A percentile compares a stretch with the other conserved stretches of the same genome.
Evolutionary conservation across 352 stramenopile species (phyloP).

Genomic region (Phytophthora tentaculata): DNA sequence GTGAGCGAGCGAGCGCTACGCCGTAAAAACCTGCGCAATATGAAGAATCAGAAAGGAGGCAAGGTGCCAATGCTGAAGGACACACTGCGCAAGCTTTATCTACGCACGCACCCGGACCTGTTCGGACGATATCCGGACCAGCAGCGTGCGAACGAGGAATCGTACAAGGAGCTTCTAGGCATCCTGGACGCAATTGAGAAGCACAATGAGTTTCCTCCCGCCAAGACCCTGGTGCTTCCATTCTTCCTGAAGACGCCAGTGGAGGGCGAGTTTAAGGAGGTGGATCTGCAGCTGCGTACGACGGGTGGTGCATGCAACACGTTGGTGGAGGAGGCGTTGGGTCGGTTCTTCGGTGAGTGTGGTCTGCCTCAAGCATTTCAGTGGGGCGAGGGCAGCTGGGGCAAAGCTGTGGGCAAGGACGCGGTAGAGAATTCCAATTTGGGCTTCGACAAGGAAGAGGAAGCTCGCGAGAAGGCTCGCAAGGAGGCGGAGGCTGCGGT

Average conservation of each 20-base stretch:
- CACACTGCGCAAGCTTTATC: constrained; percentile 82
- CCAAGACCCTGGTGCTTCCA: constrained; percentile 70
- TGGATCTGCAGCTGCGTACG: constrained; percentile 67
- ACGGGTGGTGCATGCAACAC: constrained; percentile 81
- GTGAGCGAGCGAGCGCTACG: constrained; percentile 72
- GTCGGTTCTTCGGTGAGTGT: constrained; percentile 74
- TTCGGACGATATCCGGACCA: constrained; percentile 78
- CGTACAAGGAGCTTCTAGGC: constrained; percentile 84
- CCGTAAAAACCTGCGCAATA: constrained; percentile 81
- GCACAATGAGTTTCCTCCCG: constrained; percentile 77
- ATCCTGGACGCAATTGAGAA: constrained; percentile 84
- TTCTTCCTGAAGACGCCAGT: constrained; percentile 77
- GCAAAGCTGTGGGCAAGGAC: constrained; percentile 65
- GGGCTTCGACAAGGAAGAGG: constrained; percentile 65
- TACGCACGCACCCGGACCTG: constrained; percentile 80
- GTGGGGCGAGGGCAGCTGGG: constrained; percentile 80
- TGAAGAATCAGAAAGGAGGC: constrained; percentile 62
- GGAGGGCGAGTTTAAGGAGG: constrained; percentile 74
- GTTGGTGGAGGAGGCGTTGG: constrained; percentile 75
- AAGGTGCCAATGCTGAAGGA: constrained; percentile 77
- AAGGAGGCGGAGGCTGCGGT: constrained; percentile 45
- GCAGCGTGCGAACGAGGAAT: constrained; percentile 69
- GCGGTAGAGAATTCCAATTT: constrained; percentile 71
- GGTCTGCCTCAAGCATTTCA: constrained; percentile 66
- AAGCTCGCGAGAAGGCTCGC: constrained; percentile 46